These are phyloP conservation scores for Colletotrichum sp. DNA, from an alignment of 2,329 filamentous ascomycete genomes.

Conservation along the genomic window DNA sequence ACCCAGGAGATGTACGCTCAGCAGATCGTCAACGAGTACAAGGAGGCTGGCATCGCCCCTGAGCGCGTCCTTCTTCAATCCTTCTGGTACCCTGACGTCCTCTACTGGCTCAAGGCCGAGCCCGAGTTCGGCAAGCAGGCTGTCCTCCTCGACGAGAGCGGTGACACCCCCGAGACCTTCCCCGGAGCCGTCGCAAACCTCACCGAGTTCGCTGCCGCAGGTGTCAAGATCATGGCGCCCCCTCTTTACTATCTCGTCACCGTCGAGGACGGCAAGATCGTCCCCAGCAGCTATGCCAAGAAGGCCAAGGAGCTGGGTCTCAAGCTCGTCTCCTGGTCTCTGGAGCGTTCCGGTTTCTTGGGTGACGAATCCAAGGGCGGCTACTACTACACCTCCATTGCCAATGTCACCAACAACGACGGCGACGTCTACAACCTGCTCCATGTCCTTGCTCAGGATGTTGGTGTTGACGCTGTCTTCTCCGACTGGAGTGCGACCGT, in stretches of 20 bases:
- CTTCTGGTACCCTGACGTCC: conserved; percentile 67
- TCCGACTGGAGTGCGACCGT: conserved; percentile 73
- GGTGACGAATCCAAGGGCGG: conserved; percentile 51
- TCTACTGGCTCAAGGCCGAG: conserved; percentile 70
- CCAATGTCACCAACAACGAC: conserved; percentile 62
- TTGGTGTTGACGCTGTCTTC: conserved; percentile 68
- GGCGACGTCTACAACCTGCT: conserved; percentile 72
- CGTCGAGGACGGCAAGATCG: conserved; percentile 56
- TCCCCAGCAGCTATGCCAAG: conserved; percentile 67
- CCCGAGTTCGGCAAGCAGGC: conserved; percentile 67
- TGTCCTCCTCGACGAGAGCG: conserved; percentile 68
- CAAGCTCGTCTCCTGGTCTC: conserved; percentile 71
- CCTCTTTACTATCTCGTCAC: conserved; percentile 67
- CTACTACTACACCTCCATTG: conserved; percentile 63
- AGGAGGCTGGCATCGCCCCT: conserved; percentile 54
- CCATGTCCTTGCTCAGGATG: conserved; percentile 66
- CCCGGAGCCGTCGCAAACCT: conserved; percentile 61
- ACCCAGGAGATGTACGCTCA: conserved; percentile 70
- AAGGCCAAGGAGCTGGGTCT: conserved; percentile 66
- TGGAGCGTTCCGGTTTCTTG: conserved; percentile 70
- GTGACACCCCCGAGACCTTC: conserved; percentile 57
- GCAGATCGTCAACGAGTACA: conserved; percentile 68
- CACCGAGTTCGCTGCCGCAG: conserved; percentile 57
- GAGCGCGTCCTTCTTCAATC: conserved; percentile 67
- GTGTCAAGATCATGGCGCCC: conserved; percentile 68